Base-by-base conservation (phyloP, 352 stramenopile genomes). In the Pythium guiyangense region DNA sequence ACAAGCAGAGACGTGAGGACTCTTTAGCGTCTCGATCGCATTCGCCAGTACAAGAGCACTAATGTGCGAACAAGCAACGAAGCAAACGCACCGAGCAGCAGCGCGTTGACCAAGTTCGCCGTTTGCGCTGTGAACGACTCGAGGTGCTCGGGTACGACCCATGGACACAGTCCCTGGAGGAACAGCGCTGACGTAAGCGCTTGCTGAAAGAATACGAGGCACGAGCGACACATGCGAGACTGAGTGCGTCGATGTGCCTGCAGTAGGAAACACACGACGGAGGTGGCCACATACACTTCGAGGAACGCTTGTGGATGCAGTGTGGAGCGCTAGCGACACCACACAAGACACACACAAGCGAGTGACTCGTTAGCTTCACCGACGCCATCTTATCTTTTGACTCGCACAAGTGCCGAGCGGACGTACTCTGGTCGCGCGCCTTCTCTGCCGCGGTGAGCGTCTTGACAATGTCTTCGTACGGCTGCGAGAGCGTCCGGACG, bases 401-500 rank as follows among this genome's bases (percentile, higher is more conserved):
- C 12, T 27, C 0, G n/a, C 20, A 43, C 4, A 54, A 11, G 18
- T 1, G 11, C 27, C 10, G 20, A 26, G 31, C 17, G 18, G 4
- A 40, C 53, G 9, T 42, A 70, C 63, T 66, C 34, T 54, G 46
- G 9, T 66, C 59, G 47, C 56, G 60, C 12, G 52, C 40, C 10
- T 49, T 74, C 64, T 92, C 81, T 0, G 79, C 84, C 12, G 52
- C 40, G 10, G 79, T 66, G 9, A 94, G 69, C 18, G 68, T 57
- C 48, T 87, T 70, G 9, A 94, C 78, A 3, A 91, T 70, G n/a
- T 80, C 70, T 49, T 89, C 71, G 5, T 70, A 74, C 6, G 81
- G 77, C 17, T 75, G 65, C 4, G 81, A 91, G 40, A 87, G 61
- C 42, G 82, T 90, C 6, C 79, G 74, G 49, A 90, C 72, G 11